Conservation (phyloP, 371 early-diverging fungal species). For the Smittium mucronatum region DNA sequence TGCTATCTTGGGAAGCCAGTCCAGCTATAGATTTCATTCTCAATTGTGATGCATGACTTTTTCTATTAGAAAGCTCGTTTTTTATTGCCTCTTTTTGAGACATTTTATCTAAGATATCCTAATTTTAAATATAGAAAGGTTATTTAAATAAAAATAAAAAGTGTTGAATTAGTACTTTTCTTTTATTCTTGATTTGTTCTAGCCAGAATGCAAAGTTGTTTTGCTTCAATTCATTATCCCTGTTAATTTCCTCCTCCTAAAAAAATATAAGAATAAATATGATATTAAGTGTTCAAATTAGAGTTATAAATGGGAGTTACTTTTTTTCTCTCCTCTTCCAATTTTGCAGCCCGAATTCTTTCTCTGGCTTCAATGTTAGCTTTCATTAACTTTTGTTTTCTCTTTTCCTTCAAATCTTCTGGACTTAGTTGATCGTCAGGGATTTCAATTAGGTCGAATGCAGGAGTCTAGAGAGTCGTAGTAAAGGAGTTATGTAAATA, state of each 20-base stretch:
- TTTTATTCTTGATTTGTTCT: slow-evolving; percentile 44
- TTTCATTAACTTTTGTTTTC: slow-evolving; percentile 67
- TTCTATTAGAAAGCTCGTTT: slow-evolving; percentile 65
- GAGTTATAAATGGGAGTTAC: not conserved
- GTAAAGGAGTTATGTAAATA: too few species aligned
- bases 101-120: slow-evolving; percentile 46
- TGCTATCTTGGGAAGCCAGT: slow-evolving; percentile 41
- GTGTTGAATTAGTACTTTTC: slow-evolving; percentile 31
- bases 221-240: slow-evolving; percentile 57
- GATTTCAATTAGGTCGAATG: slow-evolving; percentile 56
- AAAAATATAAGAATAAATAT: not conserved
- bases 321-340: slow-evolving; percentile 50
- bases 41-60: slow-evolving; percentile 69
- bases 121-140: not conserved
- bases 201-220: slow-evolving; percentile 63
- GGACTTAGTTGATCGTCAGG: slow-evolving; percentile 70
- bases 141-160: slow-evolving; percentile 7
- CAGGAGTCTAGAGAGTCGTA: slow-evolving; percentile 44
- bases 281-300: not conserved
- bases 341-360: slow-evolving; percentile 60
- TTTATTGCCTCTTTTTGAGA: slow-evolving; percentile 47
- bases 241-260: slow-evolving; percentile 43
- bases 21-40: slow-evolving; percentile 76
- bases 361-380: slow-evolving; percentile 70
- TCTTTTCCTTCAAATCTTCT: slow-evolving; percentile 66